A percentile compares a stretch with the other conserved stretches of the same genome.
phyloP scores from a whole-genome alignment of 2,329 filamentous ascomycete genomes.

The Microsporum canis region DNA sequence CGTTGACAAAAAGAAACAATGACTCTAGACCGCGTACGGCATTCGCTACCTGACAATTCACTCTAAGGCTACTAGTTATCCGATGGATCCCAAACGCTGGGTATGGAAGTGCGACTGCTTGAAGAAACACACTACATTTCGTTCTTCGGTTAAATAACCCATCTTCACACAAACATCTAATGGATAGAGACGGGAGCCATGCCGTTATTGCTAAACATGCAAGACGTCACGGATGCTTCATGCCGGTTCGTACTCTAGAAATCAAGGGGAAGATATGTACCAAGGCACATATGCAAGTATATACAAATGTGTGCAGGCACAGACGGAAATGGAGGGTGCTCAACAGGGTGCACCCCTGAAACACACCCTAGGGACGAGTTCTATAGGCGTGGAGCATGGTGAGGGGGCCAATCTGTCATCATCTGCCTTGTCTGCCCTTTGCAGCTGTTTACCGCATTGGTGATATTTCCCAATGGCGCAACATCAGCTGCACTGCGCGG shows the following conservation, averaged over 20 bases:
- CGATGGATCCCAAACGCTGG: not conserved
- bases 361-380: not conserved
- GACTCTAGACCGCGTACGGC: not conserved
- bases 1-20: not conserved
- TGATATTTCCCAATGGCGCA: conserved; percentile 54
- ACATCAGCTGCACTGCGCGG: conserved; percentile 52
- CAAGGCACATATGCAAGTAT: not conserved
- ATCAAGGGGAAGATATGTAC: not conserved
- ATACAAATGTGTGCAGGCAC: not conserved
- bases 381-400: not conserved
- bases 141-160: not conserved
- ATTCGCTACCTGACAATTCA: not conserved
- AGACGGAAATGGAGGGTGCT: not conserved
- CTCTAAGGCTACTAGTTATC: not conserved
- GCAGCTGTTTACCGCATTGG: conserved; percentile 33
- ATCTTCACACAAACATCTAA: not conserved
- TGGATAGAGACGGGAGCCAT: not conserved
- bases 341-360: not conserved
- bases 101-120: not conserved
- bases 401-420: not conserved
- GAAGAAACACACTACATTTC: not conserved
- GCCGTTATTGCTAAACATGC: not conserved
- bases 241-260: not conserved
- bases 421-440: not conserved
- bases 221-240: not conserved